Percentiles rank a stretch among this genome's conserved stretches.
phyloP scores from a whole-genome alignment of 2,329 filamentous ascomycete species.

The Fusarium avenaceum region DNA sequence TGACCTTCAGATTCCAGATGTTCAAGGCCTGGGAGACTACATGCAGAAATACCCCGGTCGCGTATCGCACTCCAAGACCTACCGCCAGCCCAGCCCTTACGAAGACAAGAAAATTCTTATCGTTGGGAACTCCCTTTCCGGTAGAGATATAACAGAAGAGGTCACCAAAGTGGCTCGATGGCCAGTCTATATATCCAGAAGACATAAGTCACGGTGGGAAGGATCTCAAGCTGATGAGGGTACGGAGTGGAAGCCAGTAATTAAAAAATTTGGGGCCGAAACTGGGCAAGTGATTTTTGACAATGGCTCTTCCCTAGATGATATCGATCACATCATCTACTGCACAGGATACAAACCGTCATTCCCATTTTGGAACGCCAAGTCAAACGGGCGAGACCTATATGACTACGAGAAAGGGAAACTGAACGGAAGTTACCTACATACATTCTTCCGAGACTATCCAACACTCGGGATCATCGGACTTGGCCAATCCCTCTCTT shows the following conservation, averaged over 20 bases:
- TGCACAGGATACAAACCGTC: conserved; percentile 5
- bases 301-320: background rate
- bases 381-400: background rate
- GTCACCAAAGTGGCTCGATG: background rate
- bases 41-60: background rate
- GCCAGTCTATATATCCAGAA: conserved; percentile 1
- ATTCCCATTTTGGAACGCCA: background rate
- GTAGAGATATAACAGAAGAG: background rate
- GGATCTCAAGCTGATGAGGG: background rate
- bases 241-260: background rate
- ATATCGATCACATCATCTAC: background rate
- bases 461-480: conserved; percentile 4
- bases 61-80: background rate
- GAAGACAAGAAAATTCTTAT: background rate
- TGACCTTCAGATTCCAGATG: background rate
- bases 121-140: background rate
- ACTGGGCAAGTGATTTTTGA: background rate
- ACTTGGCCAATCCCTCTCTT: background rate
- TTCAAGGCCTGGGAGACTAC: background rate
- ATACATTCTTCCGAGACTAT: background rate
- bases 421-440: background rate
- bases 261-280: background rate
- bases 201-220: background rate
- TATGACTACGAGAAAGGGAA: background rate
- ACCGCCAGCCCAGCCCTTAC: background rate